Evolutionary conservation across 1,284 basidiomycete species (phyloP), one percentile per base, ranked within the genome.

Genomic region (Trametes pubescens): DNA sequence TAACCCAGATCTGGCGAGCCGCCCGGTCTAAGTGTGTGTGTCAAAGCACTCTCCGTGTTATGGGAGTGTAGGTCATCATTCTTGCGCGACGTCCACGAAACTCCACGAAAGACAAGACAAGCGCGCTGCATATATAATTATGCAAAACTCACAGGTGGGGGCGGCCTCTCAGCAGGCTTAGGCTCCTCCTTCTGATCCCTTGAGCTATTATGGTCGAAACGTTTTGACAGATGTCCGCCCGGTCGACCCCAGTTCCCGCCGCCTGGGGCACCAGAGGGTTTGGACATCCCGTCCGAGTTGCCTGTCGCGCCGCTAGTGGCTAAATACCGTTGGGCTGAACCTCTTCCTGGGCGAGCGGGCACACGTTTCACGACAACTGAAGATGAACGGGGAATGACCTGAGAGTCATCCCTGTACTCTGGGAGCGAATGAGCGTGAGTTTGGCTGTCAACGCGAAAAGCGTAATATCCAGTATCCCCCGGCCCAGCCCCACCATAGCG

Each of bases 331-430:
- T 93, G 88, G 21, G 94, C 96, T 71, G 91, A 97, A 56, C 97
- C 96, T 77, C 92, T 93, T n/a, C 97, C 97, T 51, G 93, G 91
- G 51, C 91, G 88, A 4, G 95, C 87, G 43, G 96, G 97, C 51
- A 97, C 81, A 49, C 97, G 93, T 68, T 96, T 94, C 21, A 95
- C 95, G 66, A 98, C 85, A 49, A 99, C 92, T 38, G 96, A 96
- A 11, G 96, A 95, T 3, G 97, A 98, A 51, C 97, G 89, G 6
- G 97, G 95, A 47, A 99, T 93, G 73, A 98, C 88, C 63, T 90
- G 85, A 11, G 92, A 86, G 77, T 99, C 97, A 79, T 98, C 95
- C 75, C 89, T 93, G 80, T 94, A 93, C 75, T 99, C 97, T 98
- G 76, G 18, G 65, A 35, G 52, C 11, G 4, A 52, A 34, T 38